A percentile compares a stretch with the other conserved stretches of the same genome.
These are phyloP conservation scores for Epichloe glyceriae DNA, from an alignment of 2,329 filamentous ascomycete genomes.

Conservation along the genomic window DNA sequence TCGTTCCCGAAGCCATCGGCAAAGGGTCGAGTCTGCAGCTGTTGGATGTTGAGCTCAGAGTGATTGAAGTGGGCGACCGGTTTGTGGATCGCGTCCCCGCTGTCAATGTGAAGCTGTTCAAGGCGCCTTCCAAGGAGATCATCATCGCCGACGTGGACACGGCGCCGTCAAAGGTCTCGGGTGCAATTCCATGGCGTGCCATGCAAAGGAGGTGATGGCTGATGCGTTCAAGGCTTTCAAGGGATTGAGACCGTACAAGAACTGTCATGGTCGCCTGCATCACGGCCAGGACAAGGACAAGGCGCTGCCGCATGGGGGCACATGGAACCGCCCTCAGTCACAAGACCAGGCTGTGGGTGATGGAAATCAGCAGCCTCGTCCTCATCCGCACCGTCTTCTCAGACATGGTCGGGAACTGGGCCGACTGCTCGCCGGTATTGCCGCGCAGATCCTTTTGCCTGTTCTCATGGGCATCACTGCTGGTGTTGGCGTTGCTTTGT, in stretches of 20 bases:
- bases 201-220: slow-evolving; percentile 26
- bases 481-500: slow-evolving; percentile 54
- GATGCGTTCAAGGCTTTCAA: slow-evolving; percentile 16
- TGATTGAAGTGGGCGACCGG: slow-evolving; percentile 45
- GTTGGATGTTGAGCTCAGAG: slow-evolving; percentile 40
- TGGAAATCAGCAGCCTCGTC: slow-evolving; percentile 2
- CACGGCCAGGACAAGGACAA: slow-evolving; percentile 7
- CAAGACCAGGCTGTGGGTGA: slow-evolving; percentile 8
- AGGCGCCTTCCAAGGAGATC: slow-evolving; percentile 41
- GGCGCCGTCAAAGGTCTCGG: slow-evolving; percentile 16
- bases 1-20: slow-evolving; percentile 31
- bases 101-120: slow-evolving; percentile 49
- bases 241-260: slow-evolving; percentile 10
- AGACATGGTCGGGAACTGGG: slow-evolving; percentile 22
- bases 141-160: slow-evolving; percentile 37
- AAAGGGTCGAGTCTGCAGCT: slow-evolving; percentile 39
- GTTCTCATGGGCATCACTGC: slow-evolving; percentile 55
- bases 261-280: slow-evolving; percentile 13
- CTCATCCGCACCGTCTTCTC: slow-evolving; percentile 13
- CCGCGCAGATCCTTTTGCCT: slow-evolving; percentile 52
- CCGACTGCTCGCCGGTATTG: slow-evolving; percentile 39
- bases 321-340: slow-evolving; percentile 6
- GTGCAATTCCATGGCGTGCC: slow-evolving; percentile 39
- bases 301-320: slow-evolving; percentile 1
- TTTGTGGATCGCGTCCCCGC: slow-evolving; percentile 41